Evolutionary conservation across 2,329 filamentous ascomycete genomes (phyloP).

Genomic region (Rutstroemia sp.): DNA sequence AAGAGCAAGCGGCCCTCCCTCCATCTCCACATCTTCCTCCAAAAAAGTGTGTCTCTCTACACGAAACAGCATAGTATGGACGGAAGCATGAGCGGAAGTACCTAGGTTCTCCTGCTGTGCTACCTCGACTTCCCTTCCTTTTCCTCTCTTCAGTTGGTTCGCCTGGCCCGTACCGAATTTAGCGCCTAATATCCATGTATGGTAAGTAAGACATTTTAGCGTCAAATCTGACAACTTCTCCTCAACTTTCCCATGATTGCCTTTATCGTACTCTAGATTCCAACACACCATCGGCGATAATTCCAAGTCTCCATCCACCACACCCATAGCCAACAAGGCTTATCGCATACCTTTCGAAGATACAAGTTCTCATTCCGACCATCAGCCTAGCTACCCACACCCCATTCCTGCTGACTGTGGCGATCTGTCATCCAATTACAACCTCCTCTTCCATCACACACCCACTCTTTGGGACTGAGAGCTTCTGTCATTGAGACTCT

Average conservation of each 20-base stretch:
- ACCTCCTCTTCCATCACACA: conserved; percentile 11
- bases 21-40: too few relatives aligned
- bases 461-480: conserved; percentile 9
- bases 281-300: conserved; percentile 5
- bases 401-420: conserved; percentile 5
- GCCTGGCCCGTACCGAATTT: conserved; percentile 3
- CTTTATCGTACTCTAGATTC: background rate
- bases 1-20: too few relatives aligned
- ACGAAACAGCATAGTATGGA: background rate
- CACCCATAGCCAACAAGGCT: background rate
- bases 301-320: background rate
- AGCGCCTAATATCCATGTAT: background rate
- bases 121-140: background rate
- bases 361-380: background rate
- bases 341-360: background rate
- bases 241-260: conserved; percentile 8
- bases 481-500: conserved; percentile 9
- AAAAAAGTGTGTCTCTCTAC: background rate
- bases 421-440: conserved; percentile 16
- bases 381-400: background rate
- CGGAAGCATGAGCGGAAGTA: too few relatives aligned
- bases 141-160: background rate
- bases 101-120: too few relatives aligned
- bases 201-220: conserved; percentile 6
- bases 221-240: conserved; percentile 4